Percentiles rank a stretch among this genome's conserved stretches.
phyloP scores from a whole-genome alignment of 1,284 basidiomycete species.

The Meripilus lineatus region DNA sequence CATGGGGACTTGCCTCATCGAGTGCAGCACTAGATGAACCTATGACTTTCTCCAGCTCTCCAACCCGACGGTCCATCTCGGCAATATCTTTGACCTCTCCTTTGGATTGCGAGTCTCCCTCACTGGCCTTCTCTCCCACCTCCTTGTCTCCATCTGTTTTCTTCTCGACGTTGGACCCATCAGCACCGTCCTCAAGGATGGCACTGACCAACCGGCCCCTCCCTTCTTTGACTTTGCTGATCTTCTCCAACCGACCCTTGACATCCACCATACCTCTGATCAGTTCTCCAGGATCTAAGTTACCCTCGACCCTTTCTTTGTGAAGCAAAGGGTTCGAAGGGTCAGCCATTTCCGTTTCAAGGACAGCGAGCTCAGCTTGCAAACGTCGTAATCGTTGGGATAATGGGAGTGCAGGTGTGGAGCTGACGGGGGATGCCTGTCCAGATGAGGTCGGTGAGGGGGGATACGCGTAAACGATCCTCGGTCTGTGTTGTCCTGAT shows the following conservation, averaged over 20 bases:
- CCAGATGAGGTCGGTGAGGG: slow-evolving; percentile 48
- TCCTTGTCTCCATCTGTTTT: slow-evolving; percentile 16
- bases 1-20: slow-evolving; percentile 58
- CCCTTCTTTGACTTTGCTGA: slow-evolving; percentile 60
- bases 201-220: slow-evolving; percentile 60
- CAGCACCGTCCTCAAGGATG: slow-evolving; percentile 37
- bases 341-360: slow-evolving; percentile 68
- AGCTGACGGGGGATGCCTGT: slow-evolving; percentile 17
- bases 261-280: slow-evolving; percentile 73
- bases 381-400: slow-evolving; percentile 58
- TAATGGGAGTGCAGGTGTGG: slow-evolving; percentile 35
- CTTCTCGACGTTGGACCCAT: slow-evolving; percentile 4
- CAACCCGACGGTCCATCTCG: slow-evolving; percentile 76
- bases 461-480: slow-evolving; percentile 62
- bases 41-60: slow-evolving; percentile 74
- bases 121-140: slow-evolving; percentile 18
- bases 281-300: slow-evolving; percentile 68
- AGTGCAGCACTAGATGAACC: slow-evolving; percentile 67
- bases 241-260: slow-evolving; percentile 59
- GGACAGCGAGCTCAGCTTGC: slow-evolving; percentile 56
- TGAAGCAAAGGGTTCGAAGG: slow-evolving; percentile 59
- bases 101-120: slow-evolving; percentile 7
- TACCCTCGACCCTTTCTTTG: slow-evolving; percentile 48
- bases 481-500: slow-evolving; percentile 40
- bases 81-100: slow-evolving; percentile 43